Conservation (phyloP, 1,284 basidiomycete species). For the Rhodotorula sp. region DNA sequence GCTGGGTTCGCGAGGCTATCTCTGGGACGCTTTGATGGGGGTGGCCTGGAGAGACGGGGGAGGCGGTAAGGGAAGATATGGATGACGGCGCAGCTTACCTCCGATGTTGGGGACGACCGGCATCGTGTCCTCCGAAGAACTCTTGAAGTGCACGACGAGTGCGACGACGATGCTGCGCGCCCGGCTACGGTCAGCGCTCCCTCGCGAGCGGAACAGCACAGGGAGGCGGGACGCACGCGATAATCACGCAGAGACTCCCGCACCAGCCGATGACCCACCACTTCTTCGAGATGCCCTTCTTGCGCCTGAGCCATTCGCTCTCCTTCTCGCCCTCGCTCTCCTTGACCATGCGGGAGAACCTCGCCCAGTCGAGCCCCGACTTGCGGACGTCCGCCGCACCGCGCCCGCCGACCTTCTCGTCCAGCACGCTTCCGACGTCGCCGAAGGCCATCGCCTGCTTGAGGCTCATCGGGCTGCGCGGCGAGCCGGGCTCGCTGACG, state of each 20-base stretch:
- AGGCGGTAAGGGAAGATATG: too few species aligned
- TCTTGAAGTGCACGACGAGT: slow-evolving; percentile 15
- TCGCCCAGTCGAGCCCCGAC: slow-evolving; percentile 11
- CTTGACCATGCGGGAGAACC: neutral
- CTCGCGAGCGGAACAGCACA: neutral
- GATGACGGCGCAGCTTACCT: neutral
- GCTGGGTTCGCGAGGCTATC: too few species aligned
- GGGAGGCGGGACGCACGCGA: slow-evolving; percentile 5
- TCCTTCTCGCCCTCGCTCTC: slow-evolving; percentile 7
- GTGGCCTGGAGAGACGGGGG: too few species aligned
- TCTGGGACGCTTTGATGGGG: too few species aligned
- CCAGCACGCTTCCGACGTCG: slow-evolving; percentile 1
- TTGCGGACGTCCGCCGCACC: slow-evolving; percentile 4
- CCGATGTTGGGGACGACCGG: slow-evolving; percentile 6
- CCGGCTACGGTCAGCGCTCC: neutral
- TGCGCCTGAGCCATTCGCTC: slow-evolving; percentile 21
- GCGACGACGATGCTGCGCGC: slow-evolving; percentile 3
- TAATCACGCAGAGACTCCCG: neutral
- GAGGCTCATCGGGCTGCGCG: neutral
- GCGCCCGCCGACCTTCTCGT: neutral
- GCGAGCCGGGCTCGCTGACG: neutral
- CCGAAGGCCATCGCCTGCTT: slow-evolving; percentile 19
- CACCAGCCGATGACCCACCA: slow-evolving; percentile 19
- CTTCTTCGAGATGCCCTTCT: slow-evolving; percentile 2
- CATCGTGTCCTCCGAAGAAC: neutral